Percentiles rank a stretch among this genome's conserved stretches.
Conservation (phyloP, 805 yeast species). For the Metschnikowia vanudenii region DNA sequence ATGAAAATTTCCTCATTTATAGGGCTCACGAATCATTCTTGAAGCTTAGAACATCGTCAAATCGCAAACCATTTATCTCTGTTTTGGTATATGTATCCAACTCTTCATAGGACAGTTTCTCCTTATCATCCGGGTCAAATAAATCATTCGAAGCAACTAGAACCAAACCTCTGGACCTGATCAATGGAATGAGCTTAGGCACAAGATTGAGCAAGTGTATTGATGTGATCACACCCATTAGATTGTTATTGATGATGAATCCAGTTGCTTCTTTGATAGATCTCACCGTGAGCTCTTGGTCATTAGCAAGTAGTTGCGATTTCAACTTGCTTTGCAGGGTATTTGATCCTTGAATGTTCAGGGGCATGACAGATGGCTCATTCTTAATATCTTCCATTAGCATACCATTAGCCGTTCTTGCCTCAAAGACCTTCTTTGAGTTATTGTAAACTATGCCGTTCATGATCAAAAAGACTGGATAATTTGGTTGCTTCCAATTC, state of each 20-base stretch:
- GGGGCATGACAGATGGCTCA: conserved; percentile 1
- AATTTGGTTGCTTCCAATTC: conserved; percentile 98
- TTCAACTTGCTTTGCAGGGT: conserved; percentile 12
- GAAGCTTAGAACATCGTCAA: conserved; percentile 62
- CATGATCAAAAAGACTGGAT: conserved; percentile 86
- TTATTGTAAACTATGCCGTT: conserved; percentile 52
- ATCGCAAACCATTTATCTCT: conserved; percentile 67
- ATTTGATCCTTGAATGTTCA: not conserved
- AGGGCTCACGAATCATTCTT: conserved; percentile 44
- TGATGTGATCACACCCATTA: conserved; percentile 81
- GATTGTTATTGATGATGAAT: conserved; percentile 78
- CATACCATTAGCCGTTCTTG: conserved; percentile 42
- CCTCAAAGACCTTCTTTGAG: conserved; percentile 31
- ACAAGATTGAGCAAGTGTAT: conserved; percentile 66
- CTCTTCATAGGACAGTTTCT: conserved; percentile 27
- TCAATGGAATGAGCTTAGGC: conserved; percentile 70
- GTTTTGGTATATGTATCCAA: conserved; percentile 39
- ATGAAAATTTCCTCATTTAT: not conserved
- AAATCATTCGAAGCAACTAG: conserved; percentile 65
- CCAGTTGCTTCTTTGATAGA: conserved; percentile 79
- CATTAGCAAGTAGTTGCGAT: conserved; percentile 25
- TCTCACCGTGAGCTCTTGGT: conserved; percentile 49
- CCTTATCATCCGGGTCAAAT: conserved; percentile 23
- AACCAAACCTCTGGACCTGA: conserved; percentile 77
- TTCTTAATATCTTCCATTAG: conserved; percentile 25